Evolutionary conservation across 768 basidiomycete species (phyloP).

Genomic region (Collybia nuda): DNA sequence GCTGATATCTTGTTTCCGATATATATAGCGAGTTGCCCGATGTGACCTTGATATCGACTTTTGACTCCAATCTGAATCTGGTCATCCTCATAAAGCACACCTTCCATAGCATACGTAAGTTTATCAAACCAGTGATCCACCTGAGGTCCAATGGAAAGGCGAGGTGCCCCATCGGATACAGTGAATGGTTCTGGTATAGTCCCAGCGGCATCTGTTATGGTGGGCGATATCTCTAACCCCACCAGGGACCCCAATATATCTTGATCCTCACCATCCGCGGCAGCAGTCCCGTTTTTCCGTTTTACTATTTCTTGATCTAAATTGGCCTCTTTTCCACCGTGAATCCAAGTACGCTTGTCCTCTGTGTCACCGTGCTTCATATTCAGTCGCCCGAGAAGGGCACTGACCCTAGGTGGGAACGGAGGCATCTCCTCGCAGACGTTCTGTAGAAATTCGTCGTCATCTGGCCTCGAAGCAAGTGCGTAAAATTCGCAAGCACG

Average conservation of each 20-base stretch:
- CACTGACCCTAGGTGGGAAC: slow-evolving; percentile 93
- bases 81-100: slow-evolving; percentile 93
- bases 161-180: slow-evolving; percentile 36
- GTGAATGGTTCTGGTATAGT: slow-evolving; percentile 11
- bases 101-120: slow-evolving; percentile 76
- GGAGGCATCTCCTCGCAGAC: slow-evolving; percentile 99
- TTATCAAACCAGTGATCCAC: slow-evolving; percentile 91
- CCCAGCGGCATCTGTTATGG: slow-evolving; percentile 12
- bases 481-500: slow-evolving; percentile 97
- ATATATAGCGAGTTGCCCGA: slow-evolving; percentile 92
- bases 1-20: slow-evolving; percentile 93
- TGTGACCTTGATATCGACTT: slow-evolving; percentile 92
- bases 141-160: slow-evolving; percentile 64
- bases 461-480: slow-evolving; percentile 79
- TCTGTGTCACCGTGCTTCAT: slow-evolving; percentile 91
- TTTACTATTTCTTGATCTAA: slow-evolving; percentile 67
- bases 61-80: slow-evolving; percentile 96
- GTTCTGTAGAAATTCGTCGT: slow-evolving; percentile 90
- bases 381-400: slow-evolving; percentile 83
- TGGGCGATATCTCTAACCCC: slow-evolving; percentile 70
- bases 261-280: slow-evolving; percentile 30
- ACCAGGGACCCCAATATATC: slow-evolving; percentile 75
- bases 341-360: slow-evolving; percentile 93
- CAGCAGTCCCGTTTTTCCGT: slow-evolving; percentile 40
- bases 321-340: slow-evolving; percentile 93